Evolutionary conservation across 257 asterid species (phyloP).

Genomic region (Gentiana dahurica): DNA sequence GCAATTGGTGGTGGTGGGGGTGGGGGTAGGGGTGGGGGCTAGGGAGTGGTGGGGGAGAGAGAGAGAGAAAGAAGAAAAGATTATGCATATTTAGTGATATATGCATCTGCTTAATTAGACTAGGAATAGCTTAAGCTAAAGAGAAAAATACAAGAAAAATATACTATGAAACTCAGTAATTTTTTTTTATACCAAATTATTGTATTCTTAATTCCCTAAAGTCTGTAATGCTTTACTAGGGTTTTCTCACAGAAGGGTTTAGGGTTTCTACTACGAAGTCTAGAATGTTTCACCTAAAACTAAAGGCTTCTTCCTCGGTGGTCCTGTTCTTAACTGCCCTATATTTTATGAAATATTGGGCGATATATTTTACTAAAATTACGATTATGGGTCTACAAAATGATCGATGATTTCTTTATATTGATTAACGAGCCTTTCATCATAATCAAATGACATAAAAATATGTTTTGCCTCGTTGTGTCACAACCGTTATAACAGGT

Average conservation of each 20-base stretch:
- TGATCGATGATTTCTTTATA: too few species aligned
- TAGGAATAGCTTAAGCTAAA: background rate
- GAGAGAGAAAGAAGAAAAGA: constrained; percentile 25
- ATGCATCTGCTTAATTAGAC: background rate
- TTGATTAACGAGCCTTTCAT: too few species aligned
- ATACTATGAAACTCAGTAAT: background rate
- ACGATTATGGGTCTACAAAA: too few species aligned
- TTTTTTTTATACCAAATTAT: background rate
- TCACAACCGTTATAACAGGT: background rate
- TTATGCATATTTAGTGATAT: background rate
- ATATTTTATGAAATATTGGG: background rate
- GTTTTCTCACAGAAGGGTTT: constrained; percentile 7
- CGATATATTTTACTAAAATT: too few species aligned
- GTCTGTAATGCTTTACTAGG: constrained; percentile 3
- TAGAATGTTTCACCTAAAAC: background rate
- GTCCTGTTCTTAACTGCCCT: constrained; percentile 6
- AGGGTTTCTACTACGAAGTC: constrained; percentile 12
- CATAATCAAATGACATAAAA: too few species aligned
- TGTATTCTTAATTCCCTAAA: background rate
- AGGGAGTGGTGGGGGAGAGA: constrained; percentile 9
- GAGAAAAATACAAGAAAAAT: background rate
- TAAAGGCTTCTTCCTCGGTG: constrained; percentile 3
- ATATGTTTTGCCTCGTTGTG: background rate
- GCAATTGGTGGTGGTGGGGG: too few species aligned
- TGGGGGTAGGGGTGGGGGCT: too few species aligned